Percentiles rank a stretch among this genome's conserved stretches.
Conservation (phyloP, 1,284 basidiomycete species). For the Apiotrichum porosum region DNA sequence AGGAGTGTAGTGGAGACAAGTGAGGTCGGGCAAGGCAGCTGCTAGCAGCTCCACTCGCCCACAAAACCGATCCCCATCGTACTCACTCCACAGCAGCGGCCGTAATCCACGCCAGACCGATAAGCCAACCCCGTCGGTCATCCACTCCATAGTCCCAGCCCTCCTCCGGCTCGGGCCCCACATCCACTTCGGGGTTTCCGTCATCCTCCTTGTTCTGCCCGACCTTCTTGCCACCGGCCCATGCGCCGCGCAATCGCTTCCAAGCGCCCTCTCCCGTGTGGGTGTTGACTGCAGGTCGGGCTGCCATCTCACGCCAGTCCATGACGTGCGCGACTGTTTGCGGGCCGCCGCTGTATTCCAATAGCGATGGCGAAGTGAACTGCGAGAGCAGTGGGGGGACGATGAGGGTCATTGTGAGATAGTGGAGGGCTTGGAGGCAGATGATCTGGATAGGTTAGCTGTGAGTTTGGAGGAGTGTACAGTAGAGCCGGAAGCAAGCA, state of each 20-base stretch:
- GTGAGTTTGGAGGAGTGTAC: not conserved
- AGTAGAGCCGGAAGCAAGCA: not conserved
- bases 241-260: constrained; percentile 51
- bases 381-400: constrained; percentile 71
- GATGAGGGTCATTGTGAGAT: constrained; percentile 75
- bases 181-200: not conserved
- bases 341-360: constrained; percentile 66
- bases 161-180: constrained; percentile 9
- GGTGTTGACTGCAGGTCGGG: constrained; percentile 62
- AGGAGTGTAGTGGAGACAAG: too few species aligned
- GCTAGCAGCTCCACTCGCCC: not conserved
- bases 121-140: constrained; percentile 75
- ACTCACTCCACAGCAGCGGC: constrained; percentile 76
- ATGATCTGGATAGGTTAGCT: constrained; percentile 61
- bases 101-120: constrained; percentile 74
- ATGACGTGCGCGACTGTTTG: constrained; percentile 57
- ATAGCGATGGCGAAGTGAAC: constrained; percentile 67
- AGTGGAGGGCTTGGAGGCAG: constrained; percentile 85
- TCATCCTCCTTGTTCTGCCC: constrained; percentile 13
- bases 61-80: not conserved
- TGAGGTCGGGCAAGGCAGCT: not conserved
- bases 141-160: constrained; percentile 57
- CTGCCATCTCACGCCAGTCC: constrained; percentile 95
- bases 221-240: constrained; percentile 45
- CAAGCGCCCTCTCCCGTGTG: constrained; percentile 51